Evolutionary conservation across 352 stramenopile species (phyloP).

Genomic region (Phytophthora uliginosa): DNA sequence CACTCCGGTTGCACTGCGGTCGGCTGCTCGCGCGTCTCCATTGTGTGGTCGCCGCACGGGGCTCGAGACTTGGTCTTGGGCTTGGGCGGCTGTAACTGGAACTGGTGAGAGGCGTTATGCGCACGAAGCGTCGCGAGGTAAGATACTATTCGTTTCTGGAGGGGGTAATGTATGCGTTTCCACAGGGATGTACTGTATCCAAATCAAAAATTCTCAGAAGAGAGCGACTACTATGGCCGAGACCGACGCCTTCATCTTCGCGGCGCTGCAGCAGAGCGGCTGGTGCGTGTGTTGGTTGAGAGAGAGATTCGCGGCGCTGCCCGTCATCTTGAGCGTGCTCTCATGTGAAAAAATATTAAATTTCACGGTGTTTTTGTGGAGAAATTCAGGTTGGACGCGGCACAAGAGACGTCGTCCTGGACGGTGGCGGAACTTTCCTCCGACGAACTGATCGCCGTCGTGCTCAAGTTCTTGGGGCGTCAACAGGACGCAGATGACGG

Average conservation of each 20-base stretch:
- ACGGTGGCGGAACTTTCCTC: constrained; percentile 49
- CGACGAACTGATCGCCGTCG: constrained; percentile 55
- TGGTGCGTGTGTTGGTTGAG: constrained; percentile 34
- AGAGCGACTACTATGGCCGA: constrained; percentile 34
- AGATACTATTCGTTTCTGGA: constrained; percentile 2
- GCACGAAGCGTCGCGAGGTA: constrained; percentile 5
- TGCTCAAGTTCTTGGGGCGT: constrained; percentile 53
- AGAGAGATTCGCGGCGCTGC: not conserved
- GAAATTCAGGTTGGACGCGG: constrained; percentile 27
- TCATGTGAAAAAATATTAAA: not conserved
- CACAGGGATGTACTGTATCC: not conserved
- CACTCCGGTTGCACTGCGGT: constrained; percentile 21
- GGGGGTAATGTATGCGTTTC: not conserved
- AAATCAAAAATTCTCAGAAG: constrained; percentile 9
- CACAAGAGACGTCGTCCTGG: constrained; percentile 8
- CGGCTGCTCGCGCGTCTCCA: not conserved
- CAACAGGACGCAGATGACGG: constrained; percentile 41
- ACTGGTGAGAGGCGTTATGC: constrained; percentile 9
- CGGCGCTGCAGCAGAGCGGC: constrained; percentile 60
- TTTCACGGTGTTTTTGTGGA: constrained; percentile 1
- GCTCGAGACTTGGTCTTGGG: not conserved
- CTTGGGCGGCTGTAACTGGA: not conserved
- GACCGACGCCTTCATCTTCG: constrained; percentile 53
- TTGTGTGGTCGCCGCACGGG: not conserved
- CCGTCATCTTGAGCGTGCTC: not conserved